Percentiles rank a stretch among this genome's conserved stretches.
Conservation (phyloP, 1,284 basidiomycete genomes). For the Ganoderma meredithae region DNA sequence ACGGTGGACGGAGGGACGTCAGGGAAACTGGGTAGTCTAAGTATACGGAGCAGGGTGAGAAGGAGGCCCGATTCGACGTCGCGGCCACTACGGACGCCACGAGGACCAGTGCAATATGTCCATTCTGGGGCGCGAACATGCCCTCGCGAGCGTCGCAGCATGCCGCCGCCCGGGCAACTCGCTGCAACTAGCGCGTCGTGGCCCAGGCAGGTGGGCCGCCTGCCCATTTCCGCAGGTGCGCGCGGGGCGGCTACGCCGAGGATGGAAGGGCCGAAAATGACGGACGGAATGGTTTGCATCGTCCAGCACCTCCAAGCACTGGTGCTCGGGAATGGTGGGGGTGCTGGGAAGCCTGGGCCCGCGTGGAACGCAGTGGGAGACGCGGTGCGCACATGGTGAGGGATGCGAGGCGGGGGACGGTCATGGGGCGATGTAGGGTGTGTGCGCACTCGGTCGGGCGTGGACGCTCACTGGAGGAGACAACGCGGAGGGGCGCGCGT, state of each 20-base stretch:
- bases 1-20: neutral
- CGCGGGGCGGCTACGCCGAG: neutral
- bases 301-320: neutral
- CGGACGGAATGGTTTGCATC: constrained; percentile 2
- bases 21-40: constrained; percentile 1
- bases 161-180: neutral
- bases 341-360: neutral
- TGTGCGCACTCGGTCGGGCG: neutral
- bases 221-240: constrained; percentile 3
- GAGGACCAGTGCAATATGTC: constrained; percentile 18
- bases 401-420: neutral
- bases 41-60: constrained; percentile 5
- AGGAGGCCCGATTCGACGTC: neutral
- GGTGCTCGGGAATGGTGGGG: neutral
- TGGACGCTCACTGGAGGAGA: neutral
- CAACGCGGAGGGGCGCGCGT: neutral
- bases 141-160: neutral
- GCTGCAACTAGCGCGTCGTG: neutral
- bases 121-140: constrained; percentile 9
- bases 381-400: neutral
- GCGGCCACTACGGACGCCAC: constrained; percentile 15
- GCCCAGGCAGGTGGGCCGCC: constrained; percentile 3
- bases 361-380: neutral
- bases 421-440: neutral
- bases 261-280: constrained; percentile 3